Evolutionary conservation across 2,329 filamentous ascomycete genomes (phyloP).

Genomic region (Myriosclerotinia scirpicola): DNA sequence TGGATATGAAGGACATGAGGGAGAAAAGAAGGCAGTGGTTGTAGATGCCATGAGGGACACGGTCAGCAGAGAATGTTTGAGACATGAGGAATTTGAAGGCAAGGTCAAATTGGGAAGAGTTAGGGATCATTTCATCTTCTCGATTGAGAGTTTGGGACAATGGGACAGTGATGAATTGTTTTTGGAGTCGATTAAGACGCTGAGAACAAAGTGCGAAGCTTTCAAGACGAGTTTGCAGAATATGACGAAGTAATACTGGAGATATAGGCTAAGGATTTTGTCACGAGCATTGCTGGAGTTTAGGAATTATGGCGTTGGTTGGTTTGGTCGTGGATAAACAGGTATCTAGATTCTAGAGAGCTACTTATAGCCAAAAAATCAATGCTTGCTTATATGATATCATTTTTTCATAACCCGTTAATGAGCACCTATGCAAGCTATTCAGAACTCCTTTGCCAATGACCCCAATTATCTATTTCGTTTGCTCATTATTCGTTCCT

Average conservation of each 20-base stretch:
- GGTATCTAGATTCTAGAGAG: constrained; percentile 27
- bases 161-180: constrained; percentile 94
- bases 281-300: constrained; percentile 39
- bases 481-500: constrained; percentile 8
- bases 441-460: constrained; percentile 16
- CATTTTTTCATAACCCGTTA: constrained; percentile 10
- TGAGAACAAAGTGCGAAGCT: constrained; percentile 80
- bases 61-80: constrained; percentile 86
- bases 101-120: constrained; percentile 92
- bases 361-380: constrained; percentile 15
- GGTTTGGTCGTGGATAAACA: constrained; percentile 27
- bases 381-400: constrained; percentile 12
- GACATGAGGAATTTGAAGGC: constrained; percentile 88
- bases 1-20: constrained; percentile 71
- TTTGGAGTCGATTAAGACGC: constrained; percentile 78
- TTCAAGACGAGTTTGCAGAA: constrained; percentile 69
- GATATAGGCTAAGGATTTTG: constrained; percentile 8
- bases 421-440: constrained; percentile 11
- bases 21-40: constrained; percentile 86
- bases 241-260: constrained; percentile 50
- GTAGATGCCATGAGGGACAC: constrained; percentile 89
- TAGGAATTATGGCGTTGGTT: constrained; percentile 35
- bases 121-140: constrained; percentile 97
- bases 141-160: constrained; percentile 91
- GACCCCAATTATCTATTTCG: neutral